Base-by-base conservation (phyloP, 768 basidiomycete genomes). In the Hypsizygus marmoreus region DNA sequence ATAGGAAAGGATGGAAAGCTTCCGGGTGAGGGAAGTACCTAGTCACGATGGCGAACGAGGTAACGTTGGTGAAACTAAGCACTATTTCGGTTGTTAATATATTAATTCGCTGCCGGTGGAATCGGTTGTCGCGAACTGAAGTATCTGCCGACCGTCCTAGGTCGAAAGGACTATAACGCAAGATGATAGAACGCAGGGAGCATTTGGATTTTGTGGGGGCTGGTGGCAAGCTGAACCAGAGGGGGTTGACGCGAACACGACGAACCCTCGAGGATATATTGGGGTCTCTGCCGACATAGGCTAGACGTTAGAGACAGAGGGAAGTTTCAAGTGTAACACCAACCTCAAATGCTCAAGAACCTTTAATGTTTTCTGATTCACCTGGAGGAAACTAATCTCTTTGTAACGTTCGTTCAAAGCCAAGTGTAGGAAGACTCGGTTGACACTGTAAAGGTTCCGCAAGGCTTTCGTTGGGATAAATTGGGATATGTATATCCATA, bases 371-470 rank as follows among this genome's bases (percentile, higher is more conserved):
- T 30, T 51, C 7, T 28, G 40, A 31, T 41, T 34, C 6, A 51
- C 32, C 35, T 51, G 33, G 17, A 51, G 35, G 31, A 39, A 44
- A 29, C 26, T 40, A 16, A 50, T 32, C 30, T 47, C 40, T 19
- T 37, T 47, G 32, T 61, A 59, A 20, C 53, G 50, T 33, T 57
- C 55, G 32, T 56, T 47, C 35, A 61, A 38, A 12, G 50, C 55
- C 8, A 58, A 43, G 26, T 57, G 43, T 17, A 56, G 44, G 40
- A 61, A 55, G 1, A 46, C 28, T 26, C 50, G 41, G 32, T 57
- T 57, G 14, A 61, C 43, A 30, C 55, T 45, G 40, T 57, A 59
- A 1, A 61, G 50, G 36, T 55, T 47, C 9, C 47, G 43, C 19
- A 61, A 32, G 0, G 45, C 43, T 19, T 47, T 42, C 22, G 23